Evolutionary conservation across 108 stramenopile genomes (phyloP), one percentile per base, ranked within the genome.

Genomic region (Cyclotella distinguenda): DNA sequence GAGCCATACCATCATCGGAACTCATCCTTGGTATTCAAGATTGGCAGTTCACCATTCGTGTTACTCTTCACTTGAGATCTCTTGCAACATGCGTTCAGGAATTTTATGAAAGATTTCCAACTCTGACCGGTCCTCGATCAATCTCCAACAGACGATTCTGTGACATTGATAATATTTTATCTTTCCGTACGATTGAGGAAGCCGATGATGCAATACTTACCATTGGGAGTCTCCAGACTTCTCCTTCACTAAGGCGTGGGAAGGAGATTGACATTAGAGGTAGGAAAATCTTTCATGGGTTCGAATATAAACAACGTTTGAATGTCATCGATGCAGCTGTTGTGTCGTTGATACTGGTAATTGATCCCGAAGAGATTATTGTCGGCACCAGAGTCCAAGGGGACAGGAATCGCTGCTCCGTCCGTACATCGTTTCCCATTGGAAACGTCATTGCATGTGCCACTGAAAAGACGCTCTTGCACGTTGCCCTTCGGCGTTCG

Each of bases 201-300:
- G 87, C 87, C 1, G 90, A 91, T 68, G 77, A 75, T 38, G 30
- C 85, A 34, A 62, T 76, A 3, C 44, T 82, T 19, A 59, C 63
- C 10, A 83, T 91, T 60, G 87, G 83, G 34, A 84, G 79, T 13
- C 60, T 84, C 13, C 35, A 71, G 45, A 56, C 47, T 11, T 80
- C 69, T 52, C 81, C 58, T 18, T 32, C 68, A 11, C 67, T 63
- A 25, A 32, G 53, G 33, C 38, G 64, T 30, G 86, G 90, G 2
- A 77, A 78, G 6, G 87, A 88, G 19, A 51, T 91, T 21, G 90
- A 91, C 59, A 42, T 87, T 18, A 75, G 86, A 19, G 90, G 90
- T 6, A 66, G 86, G 18, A 91, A 59, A 68, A 69, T 77, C n/a
- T 91, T 88, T 53, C 70, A 43, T 51, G 86, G 86, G 43, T 58